Base-by-base conservation (phyloP, 352 stramenopile species). In the Hyaloperonospora arabidopsidis region DNA sequence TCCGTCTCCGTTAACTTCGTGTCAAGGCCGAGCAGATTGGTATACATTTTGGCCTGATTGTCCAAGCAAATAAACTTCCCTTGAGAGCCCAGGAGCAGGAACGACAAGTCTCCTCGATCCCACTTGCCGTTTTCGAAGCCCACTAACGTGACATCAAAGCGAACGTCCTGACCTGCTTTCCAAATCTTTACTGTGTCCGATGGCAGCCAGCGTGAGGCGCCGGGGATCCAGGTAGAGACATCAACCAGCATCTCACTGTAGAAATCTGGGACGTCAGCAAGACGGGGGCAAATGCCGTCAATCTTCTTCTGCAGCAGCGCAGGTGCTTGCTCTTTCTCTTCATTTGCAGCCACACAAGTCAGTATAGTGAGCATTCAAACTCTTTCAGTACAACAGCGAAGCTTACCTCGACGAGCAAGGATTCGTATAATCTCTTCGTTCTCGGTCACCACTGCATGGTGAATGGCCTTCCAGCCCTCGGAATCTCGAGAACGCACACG, bases 151-250 rank as follows among this genome's bases (percentile, higher is more conserved):
- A 87, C 67, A 34, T 90, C 77, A 18, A 85, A 79, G 36, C 80
- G 72, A 22, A 88, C 70, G 39, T 88, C 60, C 34, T 65, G 46
- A 2, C 54, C 68, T 12, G 72, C 69, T 58, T 90, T 90, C 77
- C 77, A 88, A 43, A 90, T 88, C 58, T 76, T 86, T 18, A 90
- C 59, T 2, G 73, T 84, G 55, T 90, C 77, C 1, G 75, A 87
- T 10, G 79, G 79, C 29, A 90, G 59, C 69, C 69, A 86, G 25
- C 70, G 72, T 40, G 77, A 88, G 14, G 87, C 63, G 6, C 79
- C 77, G 0, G 79, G 79, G 18, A 90, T 71, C 79, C 79, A 88
- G 10, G 79, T 84, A 21, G 77, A 74, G 29, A 90, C 59, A 39
- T 88, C 77, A 15, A 90, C 65, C 10, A 68, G 64, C 34, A 88